Evolutionary conservation across 306 rosid genomes (phyloP).

Genomic region (Carpinus viminea): DNA sequence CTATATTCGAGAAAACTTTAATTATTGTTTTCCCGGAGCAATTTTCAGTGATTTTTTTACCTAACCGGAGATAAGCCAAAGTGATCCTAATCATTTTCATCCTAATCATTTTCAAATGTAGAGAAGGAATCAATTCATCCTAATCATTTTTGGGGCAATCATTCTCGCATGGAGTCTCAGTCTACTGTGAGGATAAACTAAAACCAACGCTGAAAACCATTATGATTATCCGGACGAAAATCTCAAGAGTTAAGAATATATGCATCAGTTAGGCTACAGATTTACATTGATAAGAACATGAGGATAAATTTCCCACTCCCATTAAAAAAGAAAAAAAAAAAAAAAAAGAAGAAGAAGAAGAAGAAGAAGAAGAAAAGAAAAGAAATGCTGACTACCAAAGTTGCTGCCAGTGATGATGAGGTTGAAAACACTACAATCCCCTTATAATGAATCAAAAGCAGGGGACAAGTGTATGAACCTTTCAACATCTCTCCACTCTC

Average conservation of each 20-base stretch:
- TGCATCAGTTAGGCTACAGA: neutral
- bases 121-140: too few species aligned
- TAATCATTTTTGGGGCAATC: too few species aligned
- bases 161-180: too few species aligned
- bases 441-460: neutral
- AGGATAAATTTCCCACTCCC: neutral
- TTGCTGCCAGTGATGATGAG: neutral
- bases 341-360: neutral
- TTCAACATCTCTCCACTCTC: conserved; percentile 33
- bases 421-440: neutral
- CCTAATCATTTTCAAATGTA: too few species aligned
- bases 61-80: too few species aligned
- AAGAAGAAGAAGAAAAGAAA: neutral
- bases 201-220: neutral
- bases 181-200: too few species aligned
- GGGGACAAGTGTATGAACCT: neutral
- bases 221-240: neutral
- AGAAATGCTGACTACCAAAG: neutral
- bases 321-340: neutral
- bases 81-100: too few species aligned
- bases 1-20: too few species aligned
- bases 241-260: neutral
- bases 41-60: too few species aligned
- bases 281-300: neutral
- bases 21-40: too few species aligned